Evolutionary conservation across 148 eudicot species (phyloP).

Genomic region (Selenicereus undatus): DNA sequence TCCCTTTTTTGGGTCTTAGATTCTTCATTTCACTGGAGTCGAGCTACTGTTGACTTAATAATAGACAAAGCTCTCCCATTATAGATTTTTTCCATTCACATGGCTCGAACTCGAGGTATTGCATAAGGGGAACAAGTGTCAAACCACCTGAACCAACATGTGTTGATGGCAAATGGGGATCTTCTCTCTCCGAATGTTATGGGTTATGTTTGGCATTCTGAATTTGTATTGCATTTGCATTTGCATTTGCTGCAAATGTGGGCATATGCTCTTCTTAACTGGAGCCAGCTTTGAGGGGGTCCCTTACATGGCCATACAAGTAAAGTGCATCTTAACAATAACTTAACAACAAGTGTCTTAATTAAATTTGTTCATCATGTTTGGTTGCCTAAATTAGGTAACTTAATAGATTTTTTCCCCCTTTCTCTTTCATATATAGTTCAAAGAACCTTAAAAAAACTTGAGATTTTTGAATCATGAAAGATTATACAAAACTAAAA

Average conservation of each 20-base stretch:
- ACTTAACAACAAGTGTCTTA: slow-evolving; percentile 2
- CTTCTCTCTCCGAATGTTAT: not conserved
- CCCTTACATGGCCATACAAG: not conserved
- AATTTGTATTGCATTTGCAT: not conserved
- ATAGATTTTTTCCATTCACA: no score
- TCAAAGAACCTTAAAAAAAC: not conserved
- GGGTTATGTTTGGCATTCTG: not conserved
- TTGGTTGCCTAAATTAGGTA: not conserved
- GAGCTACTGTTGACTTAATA: no score
- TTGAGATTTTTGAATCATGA: no score
- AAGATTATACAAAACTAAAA: no score
- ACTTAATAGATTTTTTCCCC: not conserved
- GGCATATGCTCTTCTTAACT: not conserved
- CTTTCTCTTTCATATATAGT: not conserved
- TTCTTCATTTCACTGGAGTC: no score
- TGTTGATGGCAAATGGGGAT: not conserved
- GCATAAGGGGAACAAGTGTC: no score
- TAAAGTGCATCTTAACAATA: not conserved
- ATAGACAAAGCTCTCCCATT: no score
- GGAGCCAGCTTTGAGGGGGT: not conserved
- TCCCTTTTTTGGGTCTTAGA: no score
- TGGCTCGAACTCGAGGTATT: no score
- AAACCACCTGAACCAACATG: no score
- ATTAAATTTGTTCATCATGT: not conserved
- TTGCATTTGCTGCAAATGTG: not conserved